These are phyloP conservation scores for Eurotiales sp. DNA, from an alignment of 2,329 filamentous ascomycete genomes.

Conservation along the genomic window DNA sequence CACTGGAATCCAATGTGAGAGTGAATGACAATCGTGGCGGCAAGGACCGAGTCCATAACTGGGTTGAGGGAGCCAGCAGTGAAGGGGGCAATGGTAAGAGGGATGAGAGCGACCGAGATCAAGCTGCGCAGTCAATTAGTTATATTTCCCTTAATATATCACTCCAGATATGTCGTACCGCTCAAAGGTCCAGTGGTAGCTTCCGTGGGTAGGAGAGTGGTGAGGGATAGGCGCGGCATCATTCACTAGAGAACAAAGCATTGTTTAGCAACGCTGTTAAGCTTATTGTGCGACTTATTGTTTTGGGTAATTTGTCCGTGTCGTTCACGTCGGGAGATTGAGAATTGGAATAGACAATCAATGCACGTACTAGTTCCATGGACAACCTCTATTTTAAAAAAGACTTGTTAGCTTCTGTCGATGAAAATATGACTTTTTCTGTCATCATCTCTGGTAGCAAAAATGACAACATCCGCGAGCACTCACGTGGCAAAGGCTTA, in stretches of 20 bases:
- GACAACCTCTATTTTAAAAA: constrained; percentile 58
- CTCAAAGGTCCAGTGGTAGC: constrained; percentile 99
- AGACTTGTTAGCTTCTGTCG: constrained; percentile 10
- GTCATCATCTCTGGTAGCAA: background rate
- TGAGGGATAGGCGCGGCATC: constrained; percentile 74
- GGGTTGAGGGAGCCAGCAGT: constrained; percentile 89
- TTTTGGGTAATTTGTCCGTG: background rate
- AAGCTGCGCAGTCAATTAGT: constrained; percentile 48
- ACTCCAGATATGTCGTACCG: constrained; percentile 41
- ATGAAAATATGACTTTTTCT: constrained; percentile 42
- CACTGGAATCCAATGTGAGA: constrained; percentile 93
- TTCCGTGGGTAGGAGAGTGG: constrained; percentile 75
- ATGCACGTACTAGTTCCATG: constrained; percentile 66
- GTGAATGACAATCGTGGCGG: constrained; percentile 79
- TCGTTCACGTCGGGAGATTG: background rate
- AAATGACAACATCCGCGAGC: background rate
- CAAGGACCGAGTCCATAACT: constrained; percentile 78
- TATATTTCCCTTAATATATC: background rate
- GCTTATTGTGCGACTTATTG: background rate
- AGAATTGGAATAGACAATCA: background rate
- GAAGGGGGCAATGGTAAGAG: constrained; percentile 85
- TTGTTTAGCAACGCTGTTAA: background rate
- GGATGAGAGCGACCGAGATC: constrained; percentile 75
- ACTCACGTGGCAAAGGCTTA: constrained; percentile 80
- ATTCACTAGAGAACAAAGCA: constrained; percentile 59